Evolutionary conservation across 306 rosid genomes (phyloP), one percentile per base, ranked within the genome.

Genomic region (Myrica gale): DNA sequence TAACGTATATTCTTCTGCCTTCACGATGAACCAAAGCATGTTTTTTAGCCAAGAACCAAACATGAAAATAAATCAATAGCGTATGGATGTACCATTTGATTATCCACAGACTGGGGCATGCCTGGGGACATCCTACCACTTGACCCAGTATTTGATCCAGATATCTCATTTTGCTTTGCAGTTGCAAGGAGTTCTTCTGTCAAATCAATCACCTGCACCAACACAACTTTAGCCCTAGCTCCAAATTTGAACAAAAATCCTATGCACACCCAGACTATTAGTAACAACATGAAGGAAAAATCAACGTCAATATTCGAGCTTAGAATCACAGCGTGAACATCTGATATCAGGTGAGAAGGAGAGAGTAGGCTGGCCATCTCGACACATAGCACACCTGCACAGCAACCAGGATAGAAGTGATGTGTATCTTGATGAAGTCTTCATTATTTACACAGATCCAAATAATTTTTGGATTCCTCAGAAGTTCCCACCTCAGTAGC

Each of bases 181-280:
- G 98, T 90, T 72, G 90, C 78, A 46, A 95, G 97, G 72, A 95
- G 88, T 65, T 95, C 98, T 86, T 95, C 97, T 9, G 96, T 95
- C 82, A 92, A 72, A 78, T 97, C 87, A 81, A 95, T 90, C 46
- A 90, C 96, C 98, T 95, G 93, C 84, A 83, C 46, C n/a, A 44
- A 70, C 76, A 74, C 53, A 84, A 79, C 69, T 75, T 89, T 80
- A 94, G 93, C 77, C 68, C 82, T 85, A 74, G 19, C 80, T 83
- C 76, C 74, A 85, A 53, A 51, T 81, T 82, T 16, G 42, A 17
- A 0, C 48, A 82, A 72, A 39, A 75, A 67, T 15, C 48, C 74
- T 46, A 82, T 39, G 74, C 44, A 72, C 10, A 73, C 79, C 26
- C 61, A 71, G 17, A 71, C 67, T 76, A 79, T 45, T 17, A 44